Evolutionary conservation across 805 yeast genomes (phyloP), one percentile per base, ranked within the genome.

Genomic region (Candida xyloterini): DNA sequence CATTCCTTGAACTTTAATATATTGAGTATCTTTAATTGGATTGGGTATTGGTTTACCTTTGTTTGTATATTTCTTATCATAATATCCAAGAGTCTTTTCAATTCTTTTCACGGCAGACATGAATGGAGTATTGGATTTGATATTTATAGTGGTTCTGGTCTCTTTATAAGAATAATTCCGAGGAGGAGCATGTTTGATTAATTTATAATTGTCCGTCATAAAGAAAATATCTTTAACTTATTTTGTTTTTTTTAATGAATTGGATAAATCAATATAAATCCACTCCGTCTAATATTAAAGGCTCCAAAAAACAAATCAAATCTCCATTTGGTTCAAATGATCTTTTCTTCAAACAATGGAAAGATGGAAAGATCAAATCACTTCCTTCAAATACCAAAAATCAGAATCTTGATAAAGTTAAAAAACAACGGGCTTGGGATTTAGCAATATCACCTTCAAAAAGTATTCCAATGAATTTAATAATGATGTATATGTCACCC

Each of bases 401-500:
- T 26, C 41, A 30, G 21, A 56, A 52, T 10, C 47, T 68, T 29
- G 70, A 63, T 27, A 63, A 62, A 28, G 59, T 74, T 41, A 74
- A 69, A 51, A 58, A 66, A 15, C 75, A 81, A 54, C 84, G 84
- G 54, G 90, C 95, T 0, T 88, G 96, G 95, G 93, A 85, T 42
- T 57, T 85, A 27, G 95, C 96, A 2, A 62, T 76, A 11, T 78
- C 79, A 1, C 96, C 97, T 0, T 85, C 88, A 2, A 91, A 89
- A 57, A 56, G 47, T 21, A 73, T 93, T n/a, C 95, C 97, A 7
- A 84, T 88, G 95, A 93, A 87, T 55, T 61, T 85, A 35, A 67
- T 87, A 33, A 87, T 91, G 95, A 79, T 88, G 45, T 93, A 87
- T 60, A 86, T 91, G 87, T 79, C 96, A 0, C 98, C 98, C 23